A percentile compares a stretch with the other conserved stretches of the same genome.
These are phyloP conservation scores for Porcisia hertigi DNA, from an alignment of 208 protist species.

Conservation along the genomic window DNA sequence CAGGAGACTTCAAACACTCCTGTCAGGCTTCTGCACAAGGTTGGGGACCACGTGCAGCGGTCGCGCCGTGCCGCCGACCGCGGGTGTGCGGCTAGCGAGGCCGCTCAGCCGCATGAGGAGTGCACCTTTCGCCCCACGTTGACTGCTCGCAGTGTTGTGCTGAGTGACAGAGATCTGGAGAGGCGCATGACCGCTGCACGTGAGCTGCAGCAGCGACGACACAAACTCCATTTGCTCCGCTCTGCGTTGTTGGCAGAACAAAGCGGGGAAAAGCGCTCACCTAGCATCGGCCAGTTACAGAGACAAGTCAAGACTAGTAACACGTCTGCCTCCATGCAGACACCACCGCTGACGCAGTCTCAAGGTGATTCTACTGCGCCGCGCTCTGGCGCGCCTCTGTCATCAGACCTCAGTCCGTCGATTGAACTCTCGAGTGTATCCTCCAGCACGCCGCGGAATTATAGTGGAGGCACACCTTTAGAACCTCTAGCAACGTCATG, in stretches of 20 bases:
- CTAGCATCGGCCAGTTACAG: background rate
- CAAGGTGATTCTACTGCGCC: conserved; percentile 8
- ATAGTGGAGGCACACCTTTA: background rate
- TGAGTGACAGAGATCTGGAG: conserved; percentile 40
- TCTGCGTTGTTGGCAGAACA: conserved; percentile 4
- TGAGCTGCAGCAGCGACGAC: conserved; percentile 30
- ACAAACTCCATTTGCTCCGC: conserved; percentile 29
- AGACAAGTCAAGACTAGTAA: background rate
- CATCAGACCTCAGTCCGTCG: conserved; percentile 7
- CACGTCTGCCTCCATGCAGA: background rate
- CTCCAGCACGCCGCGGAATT: conserved; percentile 9
- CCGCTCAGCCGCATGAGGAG: background rate
- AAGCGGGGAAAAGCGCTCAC: background rate
- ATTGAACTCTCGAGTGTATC: conserved; percentile 49
- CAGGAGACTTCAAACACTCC: background rate
- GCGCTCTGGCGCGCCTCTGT: background rate
- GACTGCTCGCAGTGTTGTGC: conserved; percentile 27
- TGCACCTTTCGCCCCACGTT: conserved; percentile 44
- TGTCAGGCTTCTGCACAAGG: conserved; percentile 11
- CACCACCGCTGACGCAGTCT: conserved; percentile 11
- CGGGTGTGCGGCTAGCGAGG: background rate
- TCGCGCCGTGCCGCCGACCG: conserved; percentile 9
- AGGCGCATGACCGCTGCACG: conserved; percentile 29
- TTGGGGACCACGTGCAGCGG: conserved; percentile 18
- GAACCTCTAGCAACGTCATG: background rate